Evolutionary conservation across 2,329 filamentous ascomycete genomes (phyloP), one percentile per base, ranked within the genome.

Genomic region (Triangularia verruculosa): DNA sequence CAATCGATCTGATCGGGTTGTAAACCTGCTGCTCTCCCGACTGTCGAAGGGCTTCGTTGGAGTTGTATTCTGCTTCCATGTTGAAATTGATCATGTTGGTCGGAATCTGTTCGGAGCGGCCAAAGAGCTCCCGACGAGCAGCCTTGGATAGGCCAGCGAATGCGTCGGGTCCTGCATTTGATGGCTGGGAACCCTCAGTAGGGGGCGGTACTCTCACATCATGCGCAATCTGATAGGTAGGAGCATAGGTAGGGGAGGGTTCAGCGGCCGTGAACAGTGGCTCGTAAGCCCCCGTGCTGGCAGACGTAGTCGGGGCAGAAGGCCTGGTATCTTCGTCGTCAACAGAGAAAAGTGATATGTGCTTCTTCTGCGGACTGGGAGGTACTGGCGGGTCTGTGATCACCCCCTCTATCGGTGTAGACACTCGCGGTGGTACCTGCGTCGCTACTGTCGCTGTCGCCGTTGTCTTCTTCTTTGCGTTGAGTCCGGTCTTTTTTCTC

Each of bases 61-160:
- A 86, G 24, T 84, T 85, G 75, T 98, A 98, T 78, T 97, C 93
- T 63, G 82, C 79, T 74, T 96, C 92, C 68, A 92, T 93, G 78
- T 96, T 92, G 83, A 97, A 97, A 72, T 90, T 93, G 69, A 68
- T 75, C 30, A 63, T 68, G n/a, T 74, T 74, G 32, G 24, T 15
- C 39, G 62, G 32, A 2, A 53, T 27, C 24, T 25, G 15, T 25
- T n/a, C 24, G 28, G 24, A 30, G 4, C 93, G 89, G 1, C 94
- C 94, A 73, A 98, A 94, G 3, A 98, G 85, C 73, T 96, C 93
- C 51, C 94, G 88, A 47, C 89, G 84, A 68, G 92, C 89, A 0
- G 90, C 83, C 4, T 87, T 85, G 3, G 92, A 91, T 13, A 97
- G 86, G 67, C 95, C 90, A 43, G 97, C 83, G 66, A 92, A 88